Conservation (phyloP, 805 yeast genomes). For the Wickerhamiella alocasiicola region DNA sequence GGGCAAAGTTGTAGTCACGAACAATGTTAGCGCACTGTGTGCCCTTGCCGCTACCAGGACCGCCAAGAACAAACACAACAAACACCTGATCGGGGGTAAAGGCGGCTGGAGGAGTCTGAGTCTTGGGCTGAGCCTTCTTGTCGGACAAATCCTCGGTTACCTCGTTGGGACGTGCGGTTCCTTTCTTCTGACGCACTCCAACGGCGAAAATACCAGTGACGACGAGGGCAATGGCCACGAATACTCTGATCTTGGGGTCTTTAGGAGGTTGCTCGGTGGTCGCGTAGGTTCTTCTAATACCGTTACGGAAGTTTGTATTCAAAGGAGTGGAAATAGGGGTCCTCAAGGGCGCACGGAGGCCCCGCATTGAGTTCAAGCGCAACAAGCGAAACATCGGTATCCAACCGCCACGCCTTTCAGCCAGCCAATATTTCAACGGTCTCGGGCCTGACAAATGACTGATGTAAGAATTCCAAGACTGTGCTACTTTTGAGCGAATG, state of each 20-base stretch:
- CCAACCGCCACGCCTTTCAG: too few species aligned
- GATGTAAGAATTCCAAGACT: too few species aligned
- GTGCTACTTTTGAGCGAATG: too few species aligned
- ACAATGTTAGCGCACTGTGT: slow-evolving; percentile 88
- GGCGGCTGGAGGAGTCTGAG: slow-evolving; percentile 26
- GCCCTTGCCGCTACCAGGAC: slow-evolving; percentile 97
- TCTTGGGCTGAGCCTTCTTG: slow-evolving; percentile 29
- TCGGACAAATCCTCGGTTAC: slow-evolving; percentile 23
- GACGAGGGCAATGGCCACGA: slow-evolving; percentile 24
- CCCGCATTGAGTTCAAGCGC: too few species aligned
- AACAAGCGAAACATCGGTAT: too few species aligned
- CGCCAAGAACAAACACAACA: slow-evolving; percentile 86
- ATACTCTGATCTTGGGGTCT: slow-evolving; percentile 26
- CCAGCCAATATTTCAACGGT: too few species aligned
- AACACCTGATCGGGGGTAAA: slow-evolving; percentile 58
- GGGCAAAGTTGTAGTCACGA: slow-evolving; percentile 66
- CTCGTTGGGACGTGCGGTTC: slow-evolving; percentile 21
- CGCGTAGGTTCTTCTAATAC: slow-evolving; percentile 5
- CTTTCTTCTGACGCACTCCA: slow-evolving; percentile 23
- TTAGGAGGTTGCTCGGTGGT: slow-evolving; percentile 13
- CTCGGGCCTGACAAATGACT: too few species aligned
- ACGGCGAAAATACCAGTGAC: slow-evolving; percentile 27
- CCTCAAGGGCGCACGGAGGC: too few species aligned
- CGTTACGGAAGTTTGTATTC: too few species aligned
- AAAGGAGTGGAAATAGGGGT: too few species aligned